Conservation (phyloP, 106 monocot genomes). For the Dactylorhiza incarnata region DNA sequence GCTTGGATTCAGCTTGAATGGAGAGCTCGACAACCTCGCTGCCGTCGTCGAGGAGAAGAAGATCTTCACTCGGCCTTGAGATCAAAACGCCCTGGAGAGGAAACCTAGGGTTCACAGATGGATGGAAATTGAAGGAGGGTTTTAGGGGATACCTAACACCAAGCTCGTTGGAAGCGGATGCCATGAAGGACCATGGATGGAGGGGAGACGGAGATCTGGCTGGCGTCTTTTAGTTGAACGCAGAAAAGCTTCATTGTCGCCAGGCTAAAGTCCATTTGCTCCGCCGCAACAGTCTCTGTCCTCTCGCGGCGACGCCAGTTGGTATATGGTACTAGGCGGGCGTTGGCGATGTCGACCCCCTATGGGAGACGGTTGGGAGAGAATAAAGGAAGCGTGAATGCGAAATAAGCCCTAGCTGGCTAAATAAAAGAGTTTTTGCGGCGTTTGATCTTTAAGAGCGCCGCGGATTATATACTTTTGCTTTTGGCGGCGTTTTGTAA, state of each 20-base stretch:
- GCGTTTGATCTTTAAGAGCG: too few species aligned
- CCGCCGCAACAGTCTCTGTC: not conserved
- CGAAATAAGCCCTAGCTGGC: too few species aligned
- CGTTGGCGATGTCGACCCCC: too few species aligned
- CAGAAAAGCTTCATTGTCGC: slow-evolving; percentile 77
- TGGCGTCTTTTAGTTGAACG: slow-evolving; percentile 38
- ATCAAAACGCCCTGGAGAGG: slow-evolving; percentile 44
- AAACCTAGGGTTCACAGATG: not conserved
- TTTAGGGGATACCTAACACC: slow-evolving; percentile 49
- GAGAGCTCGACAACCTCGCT: slow-evolving; percentile 50
- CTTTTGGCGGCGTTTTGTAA: too few species aligned
- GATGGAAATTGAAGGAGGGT: not conserved
- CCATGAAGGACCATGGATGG: slow-evolving; percentile 32
- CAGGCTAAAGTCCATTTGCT: slow-evolving; percentile 63
- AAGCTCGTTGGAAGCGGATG: slow-evolving; percentile 79
- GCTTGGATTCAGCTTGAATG: slow-evolving; percentile 19
- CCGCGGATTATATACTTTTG: too few species aligned
- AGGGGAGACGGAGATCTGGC: slow-evolving; percentile 9
- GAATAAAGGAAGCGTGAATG: too few species aligned
- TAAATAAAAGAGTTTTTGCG: too few species aligned
- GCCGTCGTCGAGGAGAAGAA: slow-evolving; percentile 68
- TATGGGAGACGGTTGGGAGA: too few species aligned
- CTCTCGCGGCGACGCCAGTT: not conserved
- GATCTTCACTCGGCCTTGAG: slow-evolving; percentile 22
- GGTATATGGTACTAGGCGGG: too few species aligned